Base-by-base conservation (phyloP, 495 filamentous ascomycete genomes). In the Penicillium pancosmium region DNA sequence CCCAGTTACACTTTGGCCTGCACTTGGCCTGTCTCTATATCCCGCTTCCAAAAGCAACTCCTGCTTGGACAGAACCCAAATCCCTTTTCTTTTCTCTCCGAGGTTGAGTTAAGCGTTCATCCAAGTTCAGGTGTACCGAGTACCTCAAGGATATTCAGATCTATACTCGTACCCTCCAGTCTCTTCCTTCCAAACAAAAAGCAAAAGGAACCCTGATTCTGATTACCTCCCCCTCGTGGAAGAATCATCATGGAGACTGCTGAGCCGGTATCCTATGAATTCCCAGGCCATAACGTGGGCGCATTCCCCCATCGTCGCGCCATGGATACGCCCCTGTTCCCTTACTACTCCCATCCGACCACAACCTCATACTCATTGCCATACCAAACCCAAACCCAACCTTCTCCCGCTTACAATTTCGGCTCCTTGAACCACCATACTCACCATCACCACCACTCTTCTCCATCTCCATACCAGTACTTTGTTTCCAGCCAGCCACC, bases 211-310 rank as follows among this genome's bases (percentile, higher is more conserved):
- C 1, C 12, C 12, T 15, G 40, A 15, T 43, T 43, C 12, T 15
- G 40, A 15, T 43, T 43, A 15, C 16, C 19, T 13, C 44, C 5
- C 19, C 12, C 50, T 41, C 38, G 21, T 19, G 6, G 52, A 44
- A 33, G 23, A 2, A 23, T 23, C 23, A 23, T 23, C 23, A 80
- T 80, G 77, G 77, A 80, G 55, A 73, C 77, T 18, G 67, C 72
- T 43, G 76, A 78, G 56, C 73, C 77, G 1, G 75, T 76, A 25
- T 72, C 76, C 21, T 80, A 75, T 54, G 74, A 75, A 38, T 78
- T 78, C 55, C 62, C 76, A 9, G 68, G 72, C 56, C 75, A 78
- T 64, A 64, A 61, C 23, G 64, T 78, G 43, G 73, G 74, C 18
- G 66, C 71, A 23, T 65, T 74, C 65, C 65, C 66, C 15, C 68